Conservation (phyloP, 495 filamentous ascomycete species). For the Podospora pseudocomata region DNA sequence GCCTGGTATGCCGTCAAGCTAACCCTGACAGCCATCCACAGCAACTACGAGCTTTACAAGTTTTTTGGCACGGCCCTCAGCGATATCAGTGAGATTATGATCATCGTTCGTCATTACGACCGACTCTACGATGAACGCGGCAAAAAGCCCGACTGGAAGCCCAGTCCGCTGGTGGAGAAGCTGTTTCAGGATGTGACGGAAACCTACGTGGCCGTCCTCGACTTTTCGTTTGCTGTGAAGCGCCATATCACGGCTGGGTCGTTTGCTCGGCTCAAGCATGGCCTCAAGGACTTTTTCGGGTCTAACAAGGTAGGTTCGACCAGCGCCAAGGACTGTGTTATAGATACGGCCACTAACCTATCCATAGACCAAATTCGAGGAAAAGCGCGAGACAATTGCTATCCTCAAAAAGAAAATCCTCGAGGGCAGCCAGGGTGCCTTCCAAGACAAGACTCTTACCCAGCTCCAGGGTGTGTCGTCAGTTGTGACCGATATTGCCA, state of each 20-base stretch:
- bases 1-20: constrained; percentile 31
- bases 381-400: constrained; percentile 21
- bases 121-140: constrained; percentile 26
- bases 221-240: constrained; percentile 28
- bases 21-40: constrained; percentile 29
- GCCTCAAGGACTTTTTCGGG: constrained; percentile 32
- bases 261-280: constrained; percentile 23
- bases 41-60: constrained; percentile 33
- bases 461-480: constrained; percentile 20
- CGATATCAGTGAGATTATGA: constrained; percentile 33
- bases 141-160: constrained; percentile 23
- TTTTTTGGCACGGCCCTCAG: constrained; percentile 29
- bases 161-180: constrained; percentile 26
- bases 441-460: constrained; percentile 29
- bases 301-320: constrained; percentile 8
- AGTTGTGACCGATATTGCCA: constrained; percentile 19
- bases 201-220: constrained; percentile 25
- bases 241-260: constrained; percentile 25
- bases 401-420: constrained; percentile 27
- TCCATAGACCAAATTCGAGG: constrained; percentile 21
- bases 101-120: constrained; percentile 31
- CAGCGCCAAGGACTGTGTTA: too few relatives aligned
- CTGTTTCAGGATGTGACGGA: constrained; percentile 26
- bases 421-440: constrained; percentile 28
- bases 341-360: neutral